Evolutionary conservation across 352 stramenopile species (phyloP).

Genomic region (Globisporangium rhizosaccharum): DNA sequence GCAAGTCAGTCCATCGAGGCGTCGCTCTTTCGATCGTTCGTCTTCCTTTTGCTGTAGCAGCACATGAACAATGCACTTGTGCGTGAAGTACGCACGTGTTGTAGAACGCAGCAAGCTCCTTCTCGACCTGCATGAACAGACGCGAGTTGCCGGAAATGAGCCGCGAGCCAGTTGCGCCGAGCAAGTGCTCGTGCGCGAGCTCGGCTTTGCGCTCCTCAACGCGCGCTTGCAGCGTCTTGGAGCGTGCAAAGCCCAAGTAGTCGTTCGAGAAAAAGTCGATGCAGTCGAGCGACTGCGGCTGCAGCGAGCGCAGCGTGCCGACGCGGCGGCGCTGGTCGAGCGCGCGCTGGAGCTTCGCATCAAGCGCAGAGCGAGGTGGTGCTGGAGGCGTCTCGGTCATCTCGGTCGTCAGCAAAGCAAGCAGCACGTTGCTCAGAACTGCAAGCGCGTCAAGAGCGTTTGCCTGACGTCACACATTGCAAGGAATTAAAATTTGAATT

Average conservation of each 20-base stretch:
- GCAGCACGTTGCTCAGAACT: too few species aligned
- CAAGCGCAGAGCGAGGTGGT: conserved; percentile 7
- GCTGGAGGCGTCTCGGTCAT: not conserved
- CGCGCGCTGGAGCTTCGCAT: conserved; percentile 17
- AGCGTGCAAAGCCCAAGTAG: conserved; percentile 93
- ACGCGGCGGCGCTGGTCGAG: conserved; percentile 21
- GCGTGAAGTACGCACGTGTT: conserved; percentile 29
- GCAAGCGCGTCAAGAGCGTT: too few species aligned
- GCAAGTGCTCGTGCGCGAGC: conserved; percentile 18
- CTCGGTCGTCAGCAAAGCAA: too few species aligned
- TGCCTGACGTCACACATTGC: not conserved
- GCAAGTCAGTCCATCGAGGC: too few species aligned
- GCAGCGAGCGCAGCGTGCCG: conserved; percentile 51
- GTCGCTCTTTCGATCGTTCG: not conserved
- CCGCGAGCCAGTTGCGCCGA: conserved; percentile 86
- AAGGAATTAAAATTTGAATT: not conserved
- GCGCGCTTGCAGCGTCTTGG: conserved; percentile 39
- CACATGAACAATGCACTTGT: not conserved
- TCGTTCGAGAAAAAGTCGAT: conserved; percentile 98
- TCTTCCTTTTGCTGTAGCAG: too few species aligned
- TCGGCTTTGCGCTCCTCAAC: conserved; percentile 40
- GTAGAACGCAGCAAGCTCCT: conserved; percentile 82
- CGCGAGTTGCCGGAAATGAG: conserved; percentile 93
- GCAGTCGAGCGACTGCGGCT: conserved; percentile 20
- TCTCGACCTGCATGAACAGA: conserved; percentile 88